Evolutionary conservation across 1,139 yeast species (phyloP), one percentile per base, ranked within the genome.

Genomic region (Magnusiomyces sp.): DNA sequence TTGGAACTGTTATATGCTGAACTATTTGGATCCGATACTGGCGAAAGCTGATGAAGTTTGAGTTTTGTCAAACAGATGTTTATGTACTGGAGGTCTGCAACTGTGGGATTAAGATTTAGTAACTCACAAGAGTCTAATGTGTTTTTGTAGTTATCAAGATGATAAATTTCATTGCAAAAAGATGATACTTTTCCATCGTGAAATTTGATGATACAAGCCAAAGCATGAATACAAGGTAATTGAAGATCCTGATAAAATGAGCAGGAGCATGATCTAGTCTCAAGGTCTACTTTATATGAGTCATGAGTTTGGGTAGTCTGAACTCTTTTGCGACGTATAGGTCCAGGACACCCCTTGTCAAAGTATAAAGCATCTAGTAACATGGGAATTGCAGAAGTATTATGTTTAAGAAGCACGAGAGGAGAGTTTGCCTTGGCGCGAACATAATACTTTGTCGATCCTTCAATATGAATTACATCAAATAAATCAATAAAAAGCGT

Each of bases 241-340:
- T 42, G 45, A 14, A n/a, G 17, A 19, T 42, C 45, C 16, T 42
- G 45, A 23, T 42, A 42, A 32, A 42, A 32, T 10, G 45, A n/a
- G 29, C 45, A 42, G 14, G 45, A 31, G 29, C 45, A 42, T 14
- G 36, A 17, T 16, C 23, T 23, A 5, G 10, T n/a, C 14, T 17
- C 9, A 13, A 42, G 20, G 16, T 42, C 45, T 6, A 42, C 45
- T 4, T 31, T 14, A 27, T 42, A 42, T 17, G 17, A 13, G 9
- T 17, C 23, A 11, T 14, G n/a, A 10, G 45, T 42, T 27, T 42
- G 45, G 7, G 45, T 32, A 10, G 27, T 27, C 14, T 32, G 14
- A 27, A 42, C 16, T 16, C 45, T 19, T 9, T 16, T n/a, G 2
- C 45, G 14, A 5, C 45, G 17, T 10, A 42, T 42, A 5, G 45